Base-by-base conservation (phyloP, 1,284 basidiomycete species). In the Marasmius oreades region DNA sequence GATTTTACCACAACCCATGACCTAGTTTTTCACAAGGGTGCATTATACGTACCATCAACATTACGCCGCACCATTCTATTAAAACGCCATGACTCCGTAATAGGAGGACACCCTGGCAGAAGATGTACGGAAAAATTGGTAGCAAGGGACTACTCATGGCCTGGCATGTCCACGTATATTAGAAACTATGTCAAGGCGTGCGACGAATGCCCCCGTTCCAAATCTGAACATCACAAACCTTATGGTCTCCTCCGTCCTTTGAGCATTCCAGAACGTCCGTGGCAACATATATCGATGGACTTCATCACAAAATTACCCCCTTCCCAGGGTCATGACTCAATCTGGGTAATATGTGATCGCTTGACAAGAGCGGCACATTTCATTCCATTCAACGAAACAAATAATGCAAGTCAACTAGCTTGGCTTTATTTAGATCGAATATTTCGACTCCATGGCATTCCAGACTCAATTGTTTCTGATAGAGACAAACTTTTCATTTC, bases 281-380 rank as follows among this genome's bases (percentile, higher is more conserved):
- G 70, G 70, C 42, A 18, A 1, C 62, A 60, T 0, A 64, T 75
- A 20, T 68, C 69, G 0, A 69, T 73, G 68, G 73, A 76, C 55
- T 62, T 66, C 53, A 72, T 76, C 36, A 64, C 61, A 20, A 60
- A 65, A 23, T 62, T 75, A 0, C 73, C 72, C 1, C 5, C 18
- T 0, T 69, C 67, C 0, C 50, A 61, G 0, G 65, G 63, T 3
- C 71, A 57, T 58, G 63, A 72, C 55, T 51, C 57, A 1, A 59
- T 59, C 26, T 62, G 74, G 5, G 75, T 79, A 1, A 55, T 77
- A 1, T 69, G 74, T 14, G 68, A 74, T 60, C 58, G 73, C 0
- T 60, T 77, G n/a, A 70, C 75, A 16, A 71, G 73, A 52, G 56
- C 60, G 48, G 65, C 69, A 0, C 62, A 70, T 48, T 75, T 79